These are phyloP conservation scores for Lipomyces oligophaga DNA, from an alignment of 805 yeast genomes.

Conservation along the genomic window DNA sequence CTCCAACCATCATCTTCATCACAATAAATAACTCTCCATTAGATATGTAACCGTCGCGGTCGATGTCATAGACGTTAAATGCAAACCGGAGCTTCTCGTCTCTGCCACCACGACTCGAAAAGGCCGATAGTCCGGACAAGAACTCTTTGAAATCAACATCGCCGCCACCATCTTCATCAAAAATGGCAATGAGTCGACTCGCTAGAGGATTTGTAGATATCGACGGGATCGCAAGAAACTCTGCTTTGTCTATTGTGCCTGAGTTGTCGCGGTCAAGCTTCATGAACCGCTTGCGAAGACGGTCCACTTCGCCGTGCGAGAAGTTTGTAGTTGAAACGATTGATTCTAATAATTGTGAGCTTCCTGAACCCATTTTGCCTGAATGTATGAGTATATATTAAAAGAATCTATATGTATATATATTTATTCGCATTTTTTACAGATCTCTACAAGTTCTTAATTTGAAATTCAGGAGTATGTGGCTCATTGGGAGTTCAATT, in stretches of 20 bases:
- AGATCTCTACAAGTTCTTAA: background rate
- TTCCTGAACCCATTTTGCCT: slow-evolving; percentile 53
- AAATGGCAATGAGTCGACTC: slow-evolving; percentile 82
- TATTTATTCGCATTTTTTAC: background rate
- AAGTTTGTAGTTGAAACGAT: slow-evolving; percentile 80
- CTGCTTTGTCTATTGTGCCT: slow-evolving; percentile 87
- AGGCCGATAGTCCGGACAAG: slow-evolving; percentile 78
- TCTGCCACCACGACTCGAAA: slow-evolving; percentile 75
- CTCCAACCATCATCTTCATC: slow-evolving; percentile 95
- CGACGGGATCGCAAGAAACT: slow-evolving; percentile 89
- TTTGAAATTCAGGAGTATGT: background rate
- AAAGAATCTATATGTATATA: background rate
- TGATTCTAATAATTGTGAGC: slow-evolving; percentile 60
- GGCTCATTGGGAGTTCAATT: background rate
- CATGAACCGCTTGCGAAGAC: slow-evolving; percentile 89
- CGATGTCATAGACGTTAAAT: slow-evolving; percentile 91
- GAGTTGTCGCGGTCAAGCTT: slow-evolving; percentile 89
- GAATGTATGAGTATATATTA: background rate
- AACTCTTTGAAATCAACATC: slow-evolving; percentile 95
- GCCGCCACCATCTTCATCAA: slow-evolving; percentile 90
- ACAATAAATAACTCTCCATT: slow-evolving; percentile 93
- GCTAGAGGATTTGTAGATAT: slow-evolving; percentile 88
- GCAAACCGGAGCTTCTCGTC: slow-evolving; percentile 85
- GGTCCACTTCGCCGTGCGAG: slow-evolving; percentile 85
- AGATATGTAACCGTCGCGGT: slow-evolving; percentile 89